Conservation (phyloP, 441 rosid genomes). For the Populus hybrid region DNA sequence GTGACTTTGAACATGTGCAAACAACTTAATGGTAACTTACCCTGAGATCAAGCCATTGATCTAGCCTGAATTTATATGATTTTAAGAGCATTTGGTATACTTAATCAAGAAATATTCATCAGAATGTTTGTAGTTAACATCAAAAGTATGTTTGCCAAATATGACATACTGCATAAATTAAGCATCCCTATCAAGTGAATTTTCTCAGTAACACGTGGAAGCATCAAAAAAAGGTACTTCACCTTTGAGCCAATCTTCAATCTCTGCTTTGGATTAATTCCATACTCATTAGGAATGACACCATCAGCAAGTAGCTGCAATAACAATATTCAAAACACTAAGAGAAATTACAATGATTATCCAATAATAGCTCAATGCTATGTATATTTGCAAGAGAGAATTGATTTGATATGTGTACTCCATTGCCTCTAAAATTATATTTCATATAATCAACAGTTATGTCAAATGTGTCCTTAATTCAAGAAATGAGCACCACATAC, state of each 20-base stretch:
- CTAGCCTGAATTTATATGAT: background rate
- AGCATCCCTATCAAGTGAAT: background rate
- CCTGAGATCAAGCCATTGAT: background rate
- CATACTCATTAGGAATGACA: constrained; percentile 99
- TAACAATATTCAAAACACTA: constrained; percentile 12
- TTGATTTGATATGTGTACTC: background rate
- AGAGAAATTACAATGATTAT: constrained; percentile 12
- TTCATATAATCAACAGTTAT: background rate
- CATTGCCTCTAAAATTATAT: background rate
- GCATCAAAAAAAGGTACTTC: constrained; percentile 11
- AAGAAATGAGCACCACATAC: background rate
- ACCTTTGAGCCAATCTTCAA: constrained; percentile 99
- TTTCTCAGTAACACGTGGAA: background rate
- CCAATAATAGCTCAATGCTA: background rate
- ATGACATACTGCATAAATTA: background rate
- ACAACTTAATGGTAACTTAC: background rate
- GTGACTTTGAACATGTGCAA: background rate
- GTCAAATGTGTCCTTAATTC: background rate
- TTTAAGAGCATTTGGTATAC: background rate
- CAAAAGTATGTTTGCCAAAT: constrained; percentile 5
- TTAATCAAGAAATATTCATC: background rate
- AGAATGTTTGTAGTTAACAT: background rate
- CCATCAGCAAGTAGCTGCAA: constrained; percentile 98
- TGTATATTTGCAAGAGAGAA: background rate
- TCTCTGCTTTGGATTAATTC: constrained; percentile 97